Base-by-base conservation (phyloP, 2,329 filamentous ascomycete species). In the Phialocephala sp. region DNA sequence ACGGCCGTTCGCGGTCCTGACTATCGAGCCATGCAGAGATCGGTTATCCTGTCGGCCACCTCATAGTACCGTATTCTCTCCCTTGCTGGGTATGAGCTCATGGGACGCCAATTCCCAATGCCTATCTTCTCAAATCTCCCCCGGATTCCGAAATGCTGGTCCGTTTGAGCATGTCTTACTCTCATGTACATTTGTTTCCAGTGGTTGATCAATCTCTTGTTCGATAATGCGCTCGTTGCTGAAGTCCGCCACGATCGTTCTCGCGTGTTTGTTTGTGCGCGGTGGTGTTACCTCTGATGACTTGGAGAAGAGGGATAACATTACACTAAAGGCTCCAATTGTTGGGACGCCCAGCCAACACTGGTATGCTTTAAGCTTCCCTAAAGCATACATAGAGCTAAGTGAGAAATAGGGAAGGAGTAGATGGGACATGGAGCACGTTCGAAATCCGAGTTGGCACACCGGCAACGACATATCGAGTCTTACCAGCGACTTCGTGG, bases 401-500 rank as follows among this genome's bases (percentile, higher is more conserved):
- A 66, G 43, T 58, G 35, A 76, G 75, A 35, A 74, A 77, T 27
- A 72, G 71, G 67, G 69, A 72, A 64, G 71, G 71, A 14, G 62
- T 66, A 55, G 79, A 81, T 64, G 79, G 79, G 20, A 75, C 75
- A 22, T 80, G 78, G 79, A 79, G 77, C 66, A 80, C 74, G 15
- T 80, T 80, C 63, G 70, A 77, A 62, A 65, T 80, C 52, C 76
- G 77, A 8, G 76, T 80, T 20, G 79, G 79, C n/a, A 77, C 72
- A 4, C 76, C 78, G 20, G 73, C 76, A 55, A 76, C 79, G 64
- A 72, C 73, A 50, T 68, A 79, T 27, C 72, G 79, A 59, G 78
- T 79, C 4, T 72, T 78, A 3, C 75, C 79, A 2, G 79, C 77
- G 2, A 80, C 79, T 14, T 76, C 78, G 0, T 79, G 78, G 58